Evolutionary conservation across 2,329 filamentous ascomycete genomes (phyloP).

Genomic region (Nemania abortiva): DNA sequence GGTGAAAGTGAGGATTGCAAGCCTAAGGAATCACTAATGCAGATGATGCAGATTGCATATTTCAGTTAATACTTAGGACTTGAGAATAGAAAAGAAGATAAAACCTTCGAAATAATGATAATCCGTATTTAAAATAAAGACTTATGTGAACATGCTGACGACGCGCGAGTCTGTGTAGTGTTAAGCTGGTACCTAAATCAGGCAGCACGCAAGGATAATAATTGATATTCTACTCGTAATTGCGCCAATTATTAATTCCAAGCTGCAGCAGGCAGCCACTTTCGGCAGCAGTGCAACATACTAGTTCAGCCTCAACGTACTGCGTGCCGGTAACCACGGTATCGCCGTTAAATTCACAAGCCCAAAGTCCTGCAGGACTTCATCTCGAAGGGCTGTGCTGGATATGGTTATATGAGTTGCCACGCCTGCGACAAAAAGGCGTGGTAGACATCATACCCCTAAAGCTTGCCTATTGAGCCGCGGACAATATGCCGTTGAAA

Average conservation of each 20-base stretch:
- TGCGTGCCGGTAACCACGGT: neutral
- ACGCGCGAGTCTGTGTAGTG: too few species aligned
- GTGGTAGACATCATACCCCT: neutral
- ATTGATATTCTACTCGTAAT: neutral
- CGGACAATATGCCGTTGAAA: constrained; percentile 28
- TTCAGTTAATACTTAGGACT: too few species aligned
- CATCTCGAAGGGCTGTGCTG: neutral
- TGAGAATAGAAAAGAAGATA: neutral
- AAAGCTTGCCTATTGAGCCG: neutral
- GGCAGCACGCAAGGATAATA: too few species aligned
- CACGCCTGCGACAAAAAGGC: neutral
- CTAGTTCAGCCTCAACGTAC: neutral
- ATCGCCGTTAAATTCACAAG: too few species aligned
- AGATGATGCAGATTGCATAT: neutral
- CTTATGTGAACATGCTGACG: too few species aligned
- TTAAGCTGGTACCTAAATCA: too few species aligned
- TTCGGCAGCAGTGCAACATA: neutral
- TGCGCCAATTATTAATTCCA: neutral
- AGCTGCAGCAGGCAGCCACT: neutral
- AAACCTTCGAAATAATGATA: neutral
- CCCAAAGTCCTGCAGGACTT: neutral
- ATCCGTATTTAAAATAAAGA: too few species aligned
- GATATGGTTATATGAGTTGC: neutral
- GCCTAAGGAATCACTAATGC: too few species aligned
- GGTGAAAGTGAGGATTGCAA: too few species aligned